These are phyloP conservation scores for Chrysoporthe deuterocubensis DNA, from an alignment of 2,329 filamentous ascomycete genomes.

Conservation along the genomic window DNA sequence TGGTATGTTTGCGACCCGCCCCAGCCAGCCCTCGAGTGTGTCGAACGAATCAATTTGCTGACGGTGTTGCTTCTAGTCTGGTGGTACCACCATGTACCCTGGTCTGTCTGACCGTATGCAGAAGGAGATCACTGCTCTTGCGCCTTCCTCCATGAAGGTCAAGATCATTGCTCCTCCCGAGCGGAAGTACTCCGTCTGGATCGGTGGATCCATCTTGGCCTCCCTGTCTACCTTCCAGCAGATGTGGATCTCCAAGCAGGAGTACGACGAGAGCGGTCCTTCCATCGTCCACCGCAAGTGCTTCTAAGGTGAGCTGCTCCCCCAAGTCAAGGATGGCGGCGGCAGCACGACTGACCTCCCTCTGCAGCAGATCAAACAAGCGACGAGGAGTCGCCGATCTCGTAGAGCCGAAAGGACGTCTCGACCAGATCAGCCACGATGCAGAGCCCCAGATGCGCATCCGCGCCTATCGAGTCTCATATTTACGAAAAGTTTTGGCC, in stretches of 20 bases:
- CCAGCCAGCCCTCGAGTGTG: background rate
- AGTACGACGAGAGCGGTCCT: constrained; percentile 99
- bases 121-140: constrained; percentile 99
- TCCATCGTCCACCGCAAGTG: constrained; percentile 99
- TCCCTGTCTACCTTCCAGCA: constrained; percentile 99
- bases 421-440: constrained; percentile 50
- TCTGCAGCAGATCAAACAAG: constrained; percentile 28
- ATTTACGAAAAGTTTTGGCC: constrained; percentile 62
- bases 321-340: no score
- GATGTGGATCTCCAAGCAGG: constrained; percentile 99
- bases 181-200: constrained; percentile 99
- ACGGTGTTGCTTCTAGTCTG: constrained; percentile 69
- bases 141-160: constrained; percentile 99
- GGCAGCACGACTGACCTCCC: background rate
- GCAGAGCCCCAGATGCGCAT: constrained; percentile 51
- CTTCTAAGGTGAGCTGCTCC: constrained; percentile 79
- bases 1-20: constrained; percentile 69
- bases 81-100: constrained; percentile 99
- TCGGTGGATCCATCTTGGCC: constrained; percentile 99
- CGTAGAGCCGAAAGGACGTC: constrained; percentile 45
- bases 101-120: constrained; percentile 99
- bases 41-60: constrained; percentile 33
- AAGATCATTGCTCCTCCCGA: constrained; percentile 99
- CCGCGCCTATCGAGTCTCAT: constrained; percentile 56
- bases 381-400: constrained; percentile 33